Base-by-base conservation (phyloP, 2,329 filamentous ascomycete species). In the Xenoacremonium recifei region DNA sequence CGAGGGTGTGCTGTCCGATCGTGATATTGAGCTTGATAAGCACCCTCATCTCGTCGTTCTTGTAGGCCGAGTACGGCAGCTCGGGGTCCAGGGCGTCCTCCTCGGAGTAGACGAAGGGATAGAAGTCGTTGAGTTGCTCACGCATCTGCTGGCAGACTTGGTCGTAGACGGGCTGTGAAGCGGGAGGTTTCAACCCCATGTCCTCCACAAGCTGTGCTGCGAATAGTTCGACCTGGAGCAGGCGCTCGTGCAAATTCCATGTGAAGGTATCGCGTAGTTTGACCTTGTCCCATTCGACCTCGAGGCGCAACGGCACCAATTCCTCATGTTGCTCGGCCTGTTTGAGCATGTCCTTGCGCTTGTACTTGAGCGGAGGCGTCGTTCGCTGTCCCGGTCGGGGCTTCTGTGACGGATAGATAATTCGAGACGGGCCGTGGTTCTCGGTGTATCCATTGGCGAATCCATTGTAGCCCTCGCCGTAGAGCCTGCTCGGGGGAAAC, bases 41-140 rank as follows among this genome's bases (percentile, higher is more conserved):
- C 54, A 99, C 87, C 37, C 93, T 86, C 92, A 99, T 96, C 70
- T 99, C 93, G 62, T 99, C 93, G 61, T 99, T 96, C 68, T 97
- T 97, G 72, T 96, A 96, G 6, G 93, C 91, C 29, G 79, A 84
- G 62, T 97, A 97, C 1, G 92, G 91, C 11, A 95, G 75, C 60
- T 93, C 86, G 2, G 90, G 87, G 58, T 99, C 92, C 35, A 96
- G 75, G 1, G 92, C 82, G 57, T 96, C 89, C 57, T 97, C 92
- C 54, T 95, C 85, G 36, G 92, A 86, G 61, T 84, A 93, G 18
- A 93, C 84, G 56, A 95, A 89, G 5, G 93, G 93, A 61, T 95
- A 96, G 63, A 89, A 97, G 63, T 97, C 93, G 55, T 84, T 82
- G 37, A 97, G 76, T 68, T 97, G 93, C 55, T 97, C 93, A 49